Base-by-base conservation (phyloP, 805 yeast genomes). In the Candida vartiovaarae region DNA sequence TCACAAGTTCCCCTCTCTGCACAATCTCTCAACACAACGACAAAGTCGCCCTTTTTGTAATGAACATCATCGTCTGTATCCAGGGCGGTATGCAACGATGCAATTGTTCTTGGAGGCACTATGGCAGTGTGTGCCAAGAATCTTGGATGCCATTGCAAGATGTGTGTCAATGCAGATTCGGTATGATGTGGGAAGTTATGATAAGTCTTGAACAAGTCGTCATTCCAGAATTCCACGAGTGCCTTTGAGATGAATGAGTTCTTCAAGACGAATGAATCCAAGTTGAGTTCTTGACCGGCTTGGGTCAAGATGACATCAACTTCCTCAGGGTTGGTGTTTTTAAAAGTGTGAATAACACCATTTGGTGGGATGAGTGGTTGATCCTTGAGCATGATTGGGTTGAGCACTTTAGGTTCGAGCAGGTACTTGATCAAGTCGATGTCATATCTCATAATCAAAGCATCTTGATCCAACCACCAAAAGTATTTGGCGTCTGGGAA, bases 121-220 rank as follows among this genome's bases (percentile, higher is more conserved):
- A 91, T 62, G 0, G 88, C 83, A 3, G 93, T 71, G 56, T 79
- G 83, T 43, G 84, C 74, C 52, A 93, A 70, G 27, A 84, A 66
- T 28, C 75, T 78, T 9, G 96, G 95, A 60, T 91, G 99, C 99
- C 98, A 93, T 63, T 88, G 97, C 53, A 89, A 69, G 37, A 89
- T 70, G 60, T 93, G 98, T n/a, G 86, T 75, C 36, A 91, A 59
- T 0, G 93, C 90, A n/a, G 75, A 71, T 46, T 76, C 78, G 5
- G 80, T 83, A 42, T 75, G 74, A 32, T 60, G 51, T 10, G 75
- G 74, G 64, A 85, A 85, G 45, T 73, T 73, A 36, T 55, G 56
- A 64, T 84, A 88, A 40, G 74, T 71, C 58, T 85, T 74, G 59
- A 78, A 81, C 39, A 88, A 70, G 25, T 80, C 78, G 59, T 87